These are phyloP conservation scores for Phytophthora hybrid DNA, from an alignment of 352 stramenopile species.

Conservation along the genomic window DNA sequence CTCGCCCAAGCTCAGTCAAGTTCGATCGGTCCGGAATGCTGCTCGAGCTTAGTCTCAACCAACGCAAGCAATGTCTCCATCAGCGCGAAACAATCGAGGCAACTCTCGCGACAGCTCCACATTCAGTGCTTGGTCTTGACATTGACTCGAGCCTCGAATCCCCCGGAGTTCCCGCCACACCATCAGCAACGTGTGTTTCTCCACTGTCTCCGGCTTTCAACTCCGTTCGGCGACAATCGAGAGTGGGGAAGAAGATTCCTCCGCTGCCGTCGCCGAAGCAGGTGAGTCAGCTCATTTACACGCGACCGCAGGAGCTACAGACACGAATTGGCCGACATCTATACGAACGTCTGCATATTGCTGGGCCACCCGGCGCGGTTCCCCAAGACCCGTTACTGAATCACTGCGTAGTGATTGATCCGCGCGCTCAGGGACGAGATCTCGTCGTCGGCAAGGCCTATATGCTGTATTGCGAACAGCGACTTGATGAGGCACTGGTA, in stretches of 20 bases:
- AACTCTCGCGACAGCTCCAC: constrained; percentile 46
- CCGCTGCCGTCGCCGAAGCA: constrained; percentile 64
- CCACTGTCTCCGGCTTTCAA: constrained; percentile 5
- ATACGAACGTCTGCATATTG: constrained; percentile 58
- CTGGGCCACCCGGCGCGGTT: constrained; percentile 47
- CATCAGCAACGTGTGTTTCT: constrained; percentile 22
- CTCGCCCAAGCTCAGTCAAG: constrained; percentile 57
- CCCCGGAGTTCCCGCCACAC: constrained; percentile 5
- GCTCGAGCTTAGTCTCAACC: constrained; percentile 73
- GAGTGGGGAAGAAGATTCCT: constrained; percentile 53
- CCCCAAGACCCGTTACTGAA: constrained; percentile 73
- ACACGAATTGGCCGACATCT: constrained; percentile 65
- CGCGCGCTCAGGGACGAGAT: constrained; percentile 47
- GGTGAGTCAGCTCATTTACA: constrained; percentile 72
- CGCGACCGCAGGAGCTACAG: constrained; percentile 73
- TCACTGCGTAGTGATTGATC: constrained; percentile 72
- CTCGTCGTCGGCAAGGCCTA: constrained; percentile 65
- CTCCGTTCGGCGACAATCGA: constrained; percentile 9
- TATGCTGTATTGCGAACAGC: constrained; percentile 63
- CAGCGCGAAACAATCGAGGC: constrained; percentile 56
- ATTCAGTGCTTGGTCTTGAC: constrained; percentile 73
- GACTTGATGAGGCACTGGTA: constrained; percentile 62
- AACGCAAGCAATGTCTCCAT: constrained; percentile 66
- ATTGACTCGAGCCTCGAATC: constrained; percentile 32
- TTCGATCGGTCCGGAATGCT: constrained; percentile 75